Evolutionary conservation across 2,329 filamentous ascomycete genomes (phyloP).

Genomic region (Diaporthe batatas): DNA sequence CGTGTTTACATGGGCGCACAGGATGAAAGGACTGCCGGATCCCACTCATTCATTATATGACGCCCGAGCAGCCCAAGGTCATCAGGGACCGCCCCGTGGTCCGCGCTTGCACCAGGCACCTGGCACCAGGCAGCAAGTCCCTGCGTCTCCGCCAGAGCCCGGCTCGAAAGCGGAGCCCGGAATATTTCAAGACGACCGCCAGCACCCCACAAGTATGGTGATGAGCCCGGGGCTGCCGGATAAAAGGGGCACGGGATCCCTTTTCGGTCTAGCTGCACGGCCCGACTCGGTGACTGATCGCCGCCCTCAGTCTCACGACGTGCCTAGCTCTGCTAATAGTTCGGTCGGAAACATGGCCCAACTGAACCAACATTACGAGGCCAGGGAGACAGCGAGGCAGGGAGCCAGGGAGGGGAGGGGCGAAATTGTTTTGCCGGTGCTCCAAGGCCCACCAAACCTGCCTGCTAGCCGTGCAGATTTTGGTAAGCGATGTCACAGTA

Average conservation of each 20-base stretch:
- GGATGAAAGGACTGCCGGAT: conserved; percentile 23
- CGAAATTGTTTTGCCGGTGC: conserved; percentile 14
- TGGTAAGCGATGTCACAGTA: conserved; percentile 29
- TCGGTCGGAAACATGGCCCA: conserved; percentile 23
- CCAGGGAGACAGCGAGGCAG: too few species aligned
- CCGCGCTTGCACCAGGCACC: conserved; percentile 14
- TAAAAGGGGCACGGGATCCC: conserved; percentile 20
- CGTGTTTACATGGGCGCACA: not conserved
- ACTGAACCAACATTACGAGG: conserved; percentile 9
- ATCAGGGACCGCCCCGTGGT: conserved; percentile 4
- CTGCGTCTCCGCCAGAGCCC: not conserved
- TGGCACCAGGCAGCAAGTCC: not conserved
- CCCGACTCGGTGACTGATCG: conserved; percentile 24
- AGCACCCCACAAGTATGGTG: not conserved
- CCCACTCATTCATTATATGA: not conserved
- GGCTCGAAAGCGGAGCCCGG: conserved; percentile 19
- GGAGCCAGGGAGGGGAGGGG: too few species aligned
- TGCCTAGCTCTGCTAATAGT: conserved; percentile 29
- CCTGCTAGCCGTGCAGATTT: conserved; percentile 14
- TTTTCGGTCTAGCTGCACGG: conserved; percentile 26
- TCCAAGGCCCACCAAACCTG: conserved; percentile 8
- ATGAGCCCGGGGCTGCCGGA: conserved; percentile 24
- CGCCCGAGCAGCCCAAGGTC: not conserved
- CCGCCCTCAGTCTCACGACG: conserved; percentile 5
- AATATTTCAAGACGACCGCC: not conserved